These are phyloP conservation scores for Suillus clintonianus DNA, from an alignment of 768 basidiomycete species.

Conservation along the genomic window DNA sequence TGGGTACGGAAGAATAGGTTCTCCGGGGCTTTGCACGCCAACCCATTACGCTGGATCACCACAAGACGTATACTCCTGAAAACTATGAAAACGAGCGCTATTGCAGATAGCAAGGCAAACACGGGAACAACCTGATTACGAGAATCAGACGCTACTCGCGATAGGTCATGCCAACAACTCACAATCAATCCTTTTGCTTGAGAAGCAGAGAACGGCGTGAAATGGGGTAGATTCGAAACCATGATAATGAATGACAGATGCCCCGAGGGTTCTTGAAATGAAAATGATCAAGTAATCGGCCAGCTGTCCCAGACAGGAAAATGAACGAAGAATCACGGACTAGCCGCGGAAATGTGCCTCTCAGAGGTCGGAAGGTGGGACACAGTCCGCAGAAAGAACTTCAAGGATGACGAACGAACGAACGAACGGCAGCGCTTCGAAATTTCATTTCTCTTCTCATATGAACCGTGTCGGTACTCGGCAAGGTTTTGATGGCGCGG, in stretches of 20 bases:
- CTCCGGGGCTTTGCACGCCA: conserved; percentile 39
- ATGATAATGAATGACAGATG: conserved; percentile 10
- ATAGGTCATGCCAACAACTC: conserved; percentile 9
- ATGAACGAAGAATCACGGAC: conserved; percentile 14
- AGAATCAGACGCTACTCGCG: not conserved
- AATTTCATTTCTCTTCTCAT: not conserved
- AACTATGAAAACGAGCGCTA: conserved; percentile 53
- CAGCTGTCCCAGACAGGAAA: conserved; percentile 16
- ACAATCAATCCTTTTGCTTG: conserved; percentile 20
- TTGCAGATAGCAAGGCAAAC: conserved; percentile 55
- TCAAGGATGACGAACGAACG: conserved; percentile 15
- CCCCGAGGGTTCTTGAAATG: not conserved
- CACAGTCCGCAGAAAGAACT: conserved; percentile 34
- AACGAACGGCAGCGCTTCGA: conserved; percentile 15
- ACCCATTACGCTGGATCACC: conserved; percentile 26
- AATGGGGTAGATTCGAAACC: not conserved
- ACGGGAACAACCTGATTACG: conserved; percentile 42
- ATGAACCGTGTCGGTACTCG: conserved; percentile 4
- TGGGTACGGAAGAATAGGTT: conserved; percentile 71
- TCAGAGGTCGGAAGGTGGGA: conserved; percentile 33
- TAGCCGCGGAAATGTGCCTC: conserved; percentile 28
- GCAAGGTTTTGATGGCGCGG: conserved; percentile 8
- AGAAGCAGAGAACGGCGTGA: conserved; percentile 13
- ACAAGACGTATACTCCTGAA: conserved; percentile 51
- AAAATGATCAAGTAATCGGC: conserved; percentile 1